Base-by-base conservation (phyloP, 139 green algal genomes). In the Tetraselmis chui region DNA sequence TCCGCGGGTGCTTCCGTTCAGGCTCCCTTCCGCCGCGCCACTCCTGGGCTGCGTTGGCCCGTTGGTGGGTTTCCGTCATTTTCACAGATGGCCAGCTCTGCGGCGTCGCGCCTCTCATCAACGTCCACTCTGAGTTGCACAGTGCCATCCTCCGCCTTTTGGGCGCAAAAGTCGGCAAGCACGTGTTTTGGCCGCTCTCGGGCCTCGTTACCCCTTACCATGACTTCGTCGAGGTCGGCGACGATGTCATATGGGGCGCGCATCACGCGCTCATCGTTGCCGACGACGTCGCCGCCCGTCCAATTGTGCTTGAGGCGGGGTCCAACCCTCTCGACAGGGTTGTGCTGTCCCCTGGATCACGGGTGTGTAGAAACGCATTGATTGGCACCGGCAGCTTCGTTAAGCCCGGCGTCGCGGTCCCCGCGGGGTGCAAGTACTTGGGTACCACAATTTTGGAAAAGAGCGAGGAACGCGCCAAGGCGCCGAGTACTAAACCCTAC, bases 171-270 rank as follows among this genome's bases (percentile, higher is more conserved):
- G 30, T 83, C 26, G 84, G 84, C 5, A 84, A 84, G 32, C 79
- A 74, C 67, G 31, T 87, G 0, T 87, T 82, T 59, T 87, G 84
- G 84, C 84, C 84, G 23, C 79, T 80, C 27, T 76, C n/a, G 0
- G 84, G 84, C 26, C 28, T 87, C 23, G 31, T 58, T 30, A 30
- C 85, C 22, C 80, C 30, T 1, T 80, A 86, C 23, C 80, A 81
- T 59, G 84, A 87, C 76, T 28, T 87, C 23, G 23, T 87, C 27
- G 78, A 87, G 29, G 79, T 87, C 75, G 84, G 79, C 1, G 84
- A 87, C 30, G 80, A 87, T 59, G 84, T 86, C 59, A 80, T 87
- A 22, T 87, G 59, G 59, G 84, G 84, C 18, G 81, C 80, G 29
- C 80, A 79, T 0, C 77, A 31, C 29, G 28, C 30, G 45, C 28